A percentile compares a stretch with the other conserved stretches of the same genome.
phyloP scores from a whole-genome alignment of 352 stramenopile genomes.

The Pythium apleroticum region DNA sequence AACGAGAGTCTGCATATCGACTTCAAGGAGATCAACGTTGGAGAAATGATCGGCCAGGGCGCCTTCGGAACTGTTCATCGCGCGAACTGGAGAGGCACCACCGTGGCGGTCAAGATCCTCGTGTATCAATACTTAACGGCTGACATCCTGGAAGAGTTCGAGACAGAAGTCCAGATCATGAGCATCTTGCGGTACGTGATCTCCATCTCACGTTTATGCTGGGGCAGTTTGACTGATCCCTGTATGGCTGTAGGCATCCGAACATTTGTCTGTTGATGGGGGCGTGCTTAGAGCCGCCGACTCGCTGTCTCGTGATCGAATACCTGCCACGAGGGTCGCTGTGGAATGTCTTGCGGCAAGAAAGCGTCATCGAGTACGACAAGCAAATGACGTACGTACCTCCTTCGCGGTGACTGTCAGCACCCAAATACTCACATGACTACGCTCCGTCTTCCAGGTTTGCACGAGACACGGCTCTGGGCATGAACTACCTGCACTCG shows the following conservation, averaged over 20 bases:
- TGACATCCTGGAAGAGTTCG: constrained; percentile 87
- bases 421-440: background rate
- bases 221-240: background rate
- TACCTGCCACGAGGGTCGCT: constrained; percentile 80
- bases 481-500: constrained; percentile 89
- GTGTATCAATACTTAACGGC: constrained; percentile 79
- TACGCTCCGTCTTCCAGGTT: constrained; percentile 42
- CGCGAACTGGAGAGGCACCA: constrained; percentile 68
- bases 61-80: constrained; percentile 84
- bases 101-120: constrained; percentile 84
- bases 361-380: constrained; percentile 60
- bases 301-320: constrained; percentile 84
- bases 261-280: constrained; percentile 88
- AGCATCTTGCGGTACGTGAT: constrained; percentile 74
- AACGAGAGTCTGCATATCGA: constrained; percentile 84
- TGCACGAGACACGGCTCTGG: constrained; percentile 72
- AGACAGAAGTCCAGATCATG: constrained; percentile 90
- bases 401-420: background rate
- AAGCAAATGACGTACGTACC: constrained; percentile 68
- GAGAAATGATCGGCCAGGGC: constrained; percentile 83
- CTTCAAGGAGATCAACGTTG: constrained; percentile 74
- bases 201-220: background rate
- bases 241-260: constrained; percentile 50
- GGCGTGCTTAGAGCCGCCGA: constrained; percentile 75
- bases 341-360: constrained; percentile 86